A percentile compares a stretch with the other conserved stretches of the same genome.
These are phyloP conservation scores for Bolboschoenoplectus hybrid DNA, from an alignment of 202 grass and related monocot species.

Conservation along the genomic window DNA sequence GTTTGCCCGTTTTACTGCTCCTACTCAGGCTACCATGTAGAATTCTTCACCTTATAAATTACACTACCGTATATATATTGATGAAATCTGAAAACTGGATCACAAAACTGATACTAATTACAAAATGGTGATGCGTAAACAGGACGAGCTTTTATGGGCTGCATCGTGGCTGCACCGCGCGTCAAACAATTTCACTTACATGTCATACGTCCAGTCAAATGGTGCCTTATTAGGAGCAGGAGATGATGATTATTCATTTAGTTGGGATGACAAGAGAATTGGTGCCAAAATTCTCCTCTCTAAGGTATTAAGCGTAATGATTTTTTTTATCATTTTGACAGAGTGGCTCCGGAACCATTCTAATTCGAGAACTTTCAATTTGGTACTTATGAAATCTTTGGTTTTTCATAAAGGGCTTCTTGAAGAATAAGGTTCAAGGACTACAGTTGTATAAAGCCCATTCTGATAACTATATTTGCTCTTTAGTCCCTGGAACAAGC, in stretches of 20 bases:
- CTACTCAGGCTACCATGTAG: constrained; percentile 75
- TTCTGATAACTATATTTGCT: constrained; percentile 79
- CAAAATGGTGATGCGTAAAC: background rate
- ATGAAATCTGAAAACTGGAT: background rate
- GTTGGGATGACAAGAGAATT: constrained; percentile 84
- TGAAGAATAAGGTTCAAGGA: constrained; percentile 44
- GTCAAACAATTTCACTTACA: constrained; percentile 58
- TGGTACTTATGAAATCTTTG: background rate
- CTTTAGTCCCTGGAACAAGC: constrained; percentile 64
- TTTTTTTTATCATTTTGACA: background rate
- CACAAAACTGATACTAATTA: background rate
- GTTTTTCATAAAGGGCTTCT: constrained; percentile 45
- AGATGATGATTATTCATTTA: constrained; percentile 69
- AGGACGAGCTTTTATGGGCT: constrained; percentile 86
- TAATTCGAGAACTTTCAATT: background rate
- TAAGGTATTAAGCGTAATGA: constrained; percentile 16
- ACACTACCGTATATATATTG: background rate
- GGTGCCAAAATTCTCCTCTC: constrained; percentile 72
- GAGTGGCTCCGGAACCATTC: background rate
- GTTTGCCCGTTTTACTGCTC: constrained; percentile 85
- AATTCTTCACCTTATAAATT: background rate
- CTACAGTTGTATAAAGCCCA: constrained; percentile 72
- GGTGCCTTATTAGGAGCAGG: constrained; percentile 58
- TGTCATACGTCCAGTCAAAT: constrained; percentile 61
- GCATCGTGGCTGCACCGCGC: constrained; percentile 88